Percentiles rank a stretch among this genome's conserved stretches.
These are phyloP conservation scores for Kodamaea laetipori DNA, from an alignment of 805 yeast species.

Conservation along the genomic window DNA sequence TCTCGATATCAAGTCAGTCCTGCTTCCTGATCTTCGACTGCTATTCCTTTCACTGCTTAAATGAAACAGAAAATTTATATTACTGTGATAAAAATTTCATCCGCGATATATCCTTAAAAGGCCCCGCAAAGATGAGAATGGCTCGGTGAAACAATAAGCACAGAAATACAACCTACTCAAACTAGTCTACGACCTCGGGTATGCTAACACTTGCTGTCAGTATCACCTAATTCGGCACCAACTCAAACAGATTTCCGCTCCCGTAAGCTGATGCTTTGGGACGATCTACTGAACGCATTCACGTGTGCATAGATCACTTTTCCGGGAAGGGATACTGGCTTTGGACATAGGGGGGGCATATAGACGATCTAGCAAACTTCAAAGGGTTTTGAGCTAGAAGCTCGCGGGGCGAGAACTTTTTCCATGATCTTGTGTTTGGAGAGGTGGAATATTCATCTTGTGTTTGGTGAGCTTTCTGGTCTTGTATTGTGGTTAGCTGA, in stretches of 20 bases:
- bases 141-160: neutral
- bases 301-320: too few relatives aligned
- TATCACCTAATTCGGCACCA: too few relatives aligned
- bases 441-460: too few relatives aligned
- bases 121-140: slow-evolving; percentile 8
- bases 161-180: neutral
- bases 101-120: slow-evolving; percentile 6
- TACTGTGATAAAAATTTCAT: slow-evolving; percentile 5
- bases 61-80: slow-evolving; percentile 2
- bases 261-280: neutral
- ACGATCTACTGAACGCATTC: neutral
- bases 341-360: neutral
- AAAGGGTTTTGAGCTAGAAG: too few relatives aligned
- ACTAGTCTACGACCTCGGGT: neutral
- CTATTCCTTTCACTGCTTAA: too few relatives aligned
- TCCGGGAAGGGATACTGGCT: neutral
- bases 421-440: too few relatives aligned
- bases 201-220: too few relatives aligned
- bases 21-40: neutral
- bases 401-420: too few relatives aligned
- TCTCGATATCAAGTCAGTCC: neutral
- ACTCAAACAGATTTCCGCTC: neutral
- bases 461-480: too few relatives aligned
- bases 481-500: too few relatives aligned
- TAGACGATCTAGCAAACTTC: too few relatives aligned